phyloP scores from a whole-genome alignment of 78 protist genomes.

The Isochrysis galbana region DNA sequence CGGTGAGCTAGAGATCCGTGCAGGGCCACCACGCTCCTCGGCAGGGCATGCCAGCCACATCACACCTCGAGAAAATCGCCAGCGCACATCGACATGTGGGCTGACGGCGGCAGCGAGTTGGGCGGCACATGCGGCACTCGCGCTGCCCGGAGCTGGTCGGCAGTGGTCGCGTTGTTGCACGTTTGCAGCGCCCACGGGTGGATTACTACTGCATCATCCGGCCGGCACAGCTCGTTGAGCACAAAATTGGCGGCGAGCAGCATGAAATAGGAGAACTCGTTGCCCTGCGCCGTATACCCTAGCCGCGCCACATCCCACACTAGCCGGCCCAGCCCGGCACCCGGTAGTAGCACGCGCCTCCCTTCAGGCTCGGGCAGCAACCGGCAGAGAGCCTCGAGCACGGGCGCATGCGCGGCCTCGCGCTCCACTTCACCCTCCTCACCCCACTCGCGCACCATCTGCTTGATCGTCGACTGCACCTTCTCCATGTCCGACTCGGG shows the following conservation, averaged over 20 bases:
- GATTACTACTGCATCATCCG: background rate
- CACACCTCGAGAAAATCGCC: constrained; percentile 85
- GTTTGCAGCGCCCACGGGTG: constrained; percentile 53
- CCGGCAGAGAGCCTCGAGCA: constrained; percentile 34
- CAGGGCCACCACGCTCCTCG: too few relatives aligned
- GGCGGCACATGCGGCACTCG: background rate
- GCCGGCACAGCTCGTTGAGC: constrained; percentile 47
- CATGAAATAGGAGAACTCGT: constrained; percentile 78
- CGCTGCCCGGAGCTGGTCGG: constrained; percentile 43
- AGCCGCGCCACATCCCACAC: constrained; percentile 62
- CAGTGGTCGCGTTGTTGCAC: constrained; percentile 15
- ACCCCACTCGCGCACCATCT: constrained; percentile 53
- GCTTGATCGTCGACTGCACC: constrained; percentile 29
- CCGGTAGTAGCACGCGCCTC: constrained; percentile 69
- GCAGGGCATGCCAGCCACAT: too few relatives aligned
- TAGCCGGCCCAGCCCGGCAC: constrained; percentile 82
- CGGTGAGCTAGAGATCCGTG: too few relatives aligned
- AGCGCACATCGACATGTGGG: constrained; percentile 78
- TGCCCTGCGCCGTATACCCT: constrained; percentile 66
- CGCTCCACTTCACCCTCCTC: constrained; percentile 71
- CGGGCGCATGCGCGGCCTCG: constrained; percentile 39
- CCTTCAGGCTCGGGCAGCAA: background rate
- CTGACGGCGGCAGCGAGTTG: background rate
- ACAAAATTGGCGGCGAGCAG: constrained; percentile 62
- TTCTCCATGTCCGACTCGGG: constrained; percentile 13